Conservation (phyloP, 2,329 filamentous ascomycete genomes). For the Neospermospora avenae region DNA sequence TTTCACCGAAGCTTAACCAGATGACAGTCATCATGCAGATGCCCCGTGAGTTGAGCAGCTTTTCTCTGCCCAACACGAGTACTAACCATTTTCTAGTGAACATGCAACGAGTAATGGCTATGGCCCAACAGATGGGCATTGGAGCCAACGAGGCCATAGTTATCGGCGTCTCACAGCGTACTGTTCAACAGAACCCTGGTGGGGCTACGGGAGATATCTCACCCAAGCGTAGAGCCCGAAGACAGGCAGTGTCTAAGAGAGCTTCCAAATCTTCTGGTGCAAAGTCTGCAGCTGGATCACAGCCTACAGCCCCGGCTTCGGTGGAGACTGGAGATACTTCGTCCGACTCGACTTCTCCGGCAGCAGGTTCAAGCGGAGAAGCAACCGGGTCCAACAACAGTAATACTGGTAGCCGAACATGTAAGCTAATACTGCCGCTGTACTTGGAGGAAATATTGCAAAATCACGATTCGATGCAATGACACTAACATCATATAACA, state of each 20-base stretch:
- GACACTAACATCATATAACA: not conserved
- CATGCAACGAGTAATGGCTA: conserved; percentile 14
- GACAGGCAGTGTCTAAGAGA: not conserved
- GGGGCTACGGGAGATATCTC: conserved; percentile 14
- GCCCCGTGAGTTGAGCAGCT: conserved; percentile 9
- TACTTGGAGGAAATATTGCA: not conserved
- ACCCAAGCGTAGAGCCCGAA: conserved; percentile 2
- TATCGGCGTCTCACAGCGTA: conserved; percentile 15
- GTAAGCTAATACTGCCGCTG: not conserved
- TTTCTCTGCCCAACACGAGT: too few species aligned
- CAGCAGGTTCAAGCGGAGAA: not conserved
- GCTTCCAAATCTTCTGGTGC: not conserved
- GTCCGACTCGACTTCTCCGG: not conserved
- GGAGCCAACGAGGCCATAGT: conserved; percentile 12
- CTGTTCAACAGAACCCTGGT: conserved; percentile 17
- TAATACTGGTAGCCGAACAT: not conserved
- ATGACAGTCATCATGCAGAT: conserved; percentile 18
- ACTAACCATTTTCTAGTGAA: conserved; percentile 13
- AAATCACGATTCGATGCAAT: too few species aligned
- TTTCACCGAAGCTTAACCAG: conserved; percentile 15
- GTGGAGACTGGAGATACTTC: not conserved
- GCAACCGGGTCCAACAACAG: not conserved
- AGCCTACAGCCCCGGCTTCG: not conserved
- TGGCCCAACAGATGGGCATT: conserved; percentile 13
- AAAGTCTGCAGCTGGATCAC: not conserved